Evolutionary conservation across 2,329 filamentous ascomycete genomes (phyloP).

Genomic region (Microcera coccophila): DNA sequence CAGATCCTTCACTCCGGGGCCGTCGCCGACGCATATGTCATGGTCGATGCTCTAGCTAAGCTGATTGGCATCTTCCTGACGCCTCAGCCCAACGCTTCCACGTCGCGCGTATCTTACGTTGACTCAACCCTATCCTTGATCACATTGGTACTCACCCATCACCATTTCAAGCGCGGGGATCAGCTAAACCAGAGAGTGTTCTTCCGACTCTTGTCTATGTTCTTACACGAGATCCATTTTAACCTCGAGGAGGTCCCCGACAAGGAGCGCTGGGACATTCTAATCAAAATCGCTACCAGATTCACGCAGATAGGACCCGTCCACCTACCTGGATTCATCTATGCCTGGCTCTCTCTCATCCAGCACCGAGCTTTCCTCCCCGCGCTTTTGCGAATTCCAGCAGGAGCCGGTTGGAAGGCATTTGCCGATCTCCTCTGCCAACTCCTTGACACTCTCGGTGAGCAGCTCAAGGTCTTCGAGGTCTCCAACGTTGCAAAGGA

Average conservation of each 20-base stretch:
- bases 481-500: slow-evolving; percentile 70
- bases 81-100: slow-evolving; percentile 62
- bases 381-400: slow-evolving; percentile 64
- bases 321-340: slow-evolving; percentile 77
- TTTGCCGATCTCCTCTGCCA: slow-evolving; percentile 71
- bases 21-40: slow-evolving; percentile 52
- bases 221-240: slow-evolving; percentile 70
- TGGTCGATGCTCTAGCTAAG: slow-evolving; percentile 78
- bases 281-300: slow-evolving; percentile 66
- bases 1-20: slow-evolving; percentile 61
- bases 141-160: slow-evolving; percentile 77
- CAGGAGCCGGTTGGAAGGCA: slow-evolving; percentile 68
- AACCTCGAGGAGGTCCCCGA: slow-evolving; percentile 56
- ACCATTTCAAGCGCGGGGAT: slow-evolving; percentile 76
- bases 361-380: slow-evolving; percentile 84
- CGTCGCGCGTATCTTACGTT: slow-evolving; percentile 66
- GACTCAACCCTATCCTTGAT: slow-evolving; percentile 75
- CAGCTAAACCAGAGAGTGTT: slow-evolving; percentile 85
- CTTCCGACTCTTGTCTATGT: slow-evolving; percentile 79
- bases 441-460: slow-evolving; percentile 69
- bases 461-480: slow-evolving; percentile 71
- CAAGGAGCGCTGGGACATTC: slow-evolving; percentile 63
- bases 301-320: slow-evolving; percentile 72
- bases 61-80: slow-evolving; percentile 73
- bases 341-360: slow-evolving; percentile 78